A percentile compares a stretch with the other conserved stretches of the same genome.
Conservation (phyloP, 495 filamentous ascomycete genomes). For the Annulohypoxylon nitens region DNA sequence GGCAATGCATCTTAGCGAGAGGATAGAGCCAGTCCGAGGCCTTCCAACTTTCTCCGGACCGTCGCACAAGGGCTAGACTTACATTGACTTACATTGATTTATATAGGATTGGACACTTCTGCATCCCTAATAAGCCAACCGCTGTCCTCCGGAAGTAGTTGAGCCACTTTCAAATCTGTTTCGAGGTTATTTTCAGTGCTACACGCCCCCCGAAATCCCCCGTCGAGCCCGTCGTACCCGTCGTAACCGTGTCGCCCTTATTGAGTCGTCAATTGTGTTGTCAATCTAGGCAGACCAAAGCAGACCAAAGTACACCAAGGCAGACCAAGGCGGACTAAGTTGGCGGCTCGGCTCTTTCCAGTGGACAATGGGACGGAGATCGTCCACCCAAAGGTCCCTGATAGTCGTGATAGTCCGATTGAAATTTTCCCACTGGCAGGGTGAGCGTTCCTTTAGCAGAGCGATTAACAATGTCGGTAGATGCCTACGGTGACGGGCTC, state of each 20-base stretch:
- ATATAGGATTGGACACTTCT: constrained; percentile 45
- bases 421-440: constrained; percentile 31
- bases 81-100: constrained; percentile 19
- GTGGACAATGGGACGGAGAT: constrained; percentile 47
- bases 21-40: not conserved
- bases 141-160: constrained; percentile 16
- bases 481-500: constrained; percentile 35
- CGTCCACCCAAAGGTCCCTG: constrained; percentile 41
- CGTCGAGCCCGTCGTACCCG: not conserved
- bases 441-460: constrained; percentile 14
- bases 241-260: constrained; percentile 26
- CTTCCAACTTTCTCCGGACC: not conserved
- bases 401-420: constrained; percentile 43
- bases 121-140: constrained; percentile 36
- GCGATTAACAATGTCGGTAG: constrained; percentile 38
- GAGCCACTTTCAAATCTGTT: constrained; percentile 30
- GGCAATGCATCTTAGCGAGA: constrained; percentile 39
- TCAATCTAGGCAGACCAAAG: constrained; percentile 12
- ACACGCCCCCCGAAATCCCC: constrained; percentile 22
- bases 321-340: constrained; percentile 22
- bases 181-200: constrained; percentile 29
- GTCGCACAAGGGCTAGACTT: constrained; percentile 18
- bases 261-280: constrained; percentile 47
- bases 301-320: not conserved
- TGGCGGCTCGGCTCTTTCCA: constrained; percentile 26